phyloP scores from a whole-genome alignment of 257 asterid genomes.

The Salvia hispanica region DNA sequence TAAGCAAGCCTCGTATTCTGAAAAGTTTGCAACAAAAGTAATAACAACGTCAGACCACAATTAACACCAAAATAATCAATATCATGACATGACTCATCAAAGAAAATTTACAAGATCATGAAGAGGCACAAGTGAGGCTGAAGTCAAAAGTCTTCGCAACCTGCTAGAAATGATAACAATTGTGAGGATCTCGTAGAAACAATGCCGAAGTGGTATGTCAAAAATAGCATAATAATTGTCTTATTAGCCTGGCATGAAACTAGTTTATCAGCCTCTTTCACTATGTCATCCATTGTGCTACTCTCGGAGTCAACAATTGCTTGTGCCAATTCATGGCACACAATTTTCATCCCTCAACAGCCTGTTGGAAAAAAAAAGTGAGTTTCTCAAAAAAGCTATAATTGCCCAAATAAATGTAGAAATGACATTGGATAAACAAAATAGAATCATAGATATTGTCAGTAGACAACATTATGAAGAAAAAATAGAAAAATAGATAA shows the following conservation, averaged over 20 bases:
- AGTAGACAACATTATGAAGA: not conserved
- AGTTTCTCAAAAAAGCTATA: conserved; percentile 6
- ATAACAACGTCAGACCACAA: conserved; percentile 21
- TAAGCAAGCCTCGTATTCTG: conserved; percentile 87
- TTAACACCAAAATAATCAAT: not conserved
- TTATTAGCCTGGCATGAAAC: conserved; percentile 95
- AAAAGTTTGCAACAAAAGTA: conserved; percentile 65
- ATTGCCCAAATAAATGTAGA: conserved; percentile 20
- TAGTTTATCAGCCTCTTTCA: conserved; percentile 93
- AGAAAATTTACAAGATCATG: too few species aligned
- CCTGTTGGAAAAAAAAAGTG: conserved; percentile 50
- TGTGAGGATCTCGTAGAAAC: too few species aligned
- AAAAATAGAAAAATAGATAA: not conserved
- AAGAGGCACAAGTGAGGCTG: too few species aligned
- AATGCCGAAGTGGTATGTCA: too few species aligned
- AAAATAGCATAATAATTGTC: conserved; percentile 48
- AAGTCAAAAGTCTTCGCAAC: too few species aligned
- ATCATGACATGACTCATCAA: not conserved
- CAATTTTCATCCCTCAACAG: conserved; percentile 99
- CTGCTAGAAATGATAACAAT: too few species aligned
- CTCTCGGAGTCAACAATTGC: conserved; percentile 91
- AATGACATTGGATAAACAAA: too few species aligned
- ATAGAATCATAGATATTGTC: too few species aligned
- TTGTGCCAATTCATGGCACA: conserved; percentile 88
- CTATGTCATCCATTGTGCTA: conserved; percentile 67